phyloP scores from a whole-genome alignment of 1,284 basidiomycete genomes.

The Tremellales sp. region DNA sequence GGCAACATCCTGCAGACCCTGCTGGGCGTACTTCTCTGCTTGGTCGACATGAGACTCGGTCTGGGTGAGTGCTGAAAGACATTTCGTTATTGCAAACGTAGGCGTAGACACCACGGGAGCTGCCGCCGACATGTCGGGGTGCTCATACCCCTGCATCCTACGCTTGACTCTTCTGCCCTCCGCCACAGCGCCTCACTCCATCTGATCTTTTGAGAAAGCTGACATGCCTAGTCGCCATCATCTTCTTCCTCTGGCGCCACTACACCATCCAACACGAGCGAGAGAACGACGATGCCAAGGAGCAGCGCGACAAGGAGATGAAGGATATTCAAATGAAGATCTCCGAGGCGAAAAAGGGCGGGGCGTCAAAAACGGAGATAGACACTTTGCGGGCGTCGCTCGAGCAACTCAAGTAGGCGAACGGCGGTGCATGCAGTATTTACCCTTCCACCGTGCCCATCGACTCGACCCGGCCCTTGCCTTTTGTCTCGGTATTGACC shows the following conservation, averaged over 20 bases:
- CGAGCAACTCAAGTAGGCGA: not conserved
- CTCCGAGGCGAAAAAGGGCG: constrained; percentile 26
- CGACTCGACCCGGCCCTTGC: constrained; percentile 82
- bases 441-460: constrained; percentile 41
- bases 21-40: constrained; percentile 27
- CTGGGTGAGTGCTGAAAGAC: constrained; percentile 24
- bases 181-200: too few species aligned
- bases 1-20: constrained; percentile 28
- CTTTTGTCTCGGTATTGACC: constrained; percentile 74
- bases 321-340: constrained; percentile 24
- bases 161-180: too few species aligned
- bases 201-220: not conserved
- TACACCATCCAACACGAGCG: constrained; percentile 20
- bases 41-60: constrained; percentile 31
- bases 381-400: constrained; percentile 14
- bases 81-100: too few species aligned
- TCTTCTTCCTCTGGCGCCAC: constrained; percentile 38
- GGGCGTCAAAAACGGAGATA: constrained; percentile 13
- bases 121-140: too few species aligned
- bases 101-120: too few species aligned
- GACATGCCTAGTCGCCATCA: constrained; percentile 17
- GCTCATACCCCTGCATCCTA: too few species aligned
- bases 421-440: not conserved
- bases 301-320: constrained; percentile 29
- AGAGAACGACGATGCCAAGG: constrained; percentile 13